These are phyloP conservation scores for Kwoniella heveanensis DNA, from an alignment of 768 basidiomycete genomes.

Conservation along the genomic window DNA sequence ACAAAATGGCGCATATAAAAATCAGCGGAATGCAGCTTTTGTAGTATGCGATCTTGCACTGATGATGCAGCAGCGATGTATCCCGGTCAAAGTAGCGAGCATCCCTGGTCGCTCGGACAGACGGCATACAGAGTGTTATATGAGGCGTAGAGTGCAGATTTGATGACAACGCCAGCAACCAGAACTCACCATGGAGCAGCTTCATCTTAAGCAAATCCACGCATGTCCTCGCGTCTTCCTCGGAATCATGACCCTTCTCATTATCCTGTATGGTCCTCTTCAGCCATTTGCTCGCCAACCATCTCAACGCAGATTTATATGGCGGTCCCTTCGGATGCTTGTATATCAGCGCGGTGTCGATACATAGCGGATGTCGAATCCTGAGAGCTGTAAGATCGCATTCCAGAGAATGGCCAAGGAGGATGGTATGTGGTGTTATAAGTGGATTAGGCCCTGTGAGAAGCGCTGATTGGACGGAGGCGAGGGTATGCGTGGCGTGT, in stretches of 20 bases:
- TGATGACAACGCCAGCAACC: too few relatives aligned
- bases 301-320: conserved; percentile 92
- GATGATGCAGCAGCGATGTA: too few relatives aligned
- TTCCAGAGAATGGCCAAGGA: conserved; percentile 93
- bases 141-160: too few relatives aligned
- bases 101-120: too few relatives aligned
- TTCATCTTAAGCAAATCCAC: conserved; percentile 81
- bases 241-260: conserved; percentile 77
- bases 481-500: conserved; percentile 73
- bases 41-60: background rate
- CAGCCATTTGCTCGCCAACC: conserved; percentile 94
- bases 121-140: too few relatives aligned
- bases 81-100: too few relatives aligned
- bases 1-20: background rate
- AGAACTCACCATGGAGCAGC: conserved; percentile 65
- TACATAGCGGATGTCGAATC: conserved; percentile 79
- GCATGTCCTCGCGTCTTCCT: conserved; percentile 90
- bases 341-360: conserved; percentile 87
- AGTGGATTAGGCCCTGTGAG: conserved; percentile 59
- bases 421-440: conserved; percentile 64
- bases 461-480: conserved; percentile 74
- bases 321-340: conserved; percentile 93
- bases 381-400: conserved; percentile 88
- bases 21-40: background rate
- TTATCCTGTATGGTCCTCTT: conserved; percentile 77